These are phyloP conservation scores for Dipodascus geniculatus DNA, from an alignment of 805 yeast genomes.

Conservation along the genomic window DNA sequence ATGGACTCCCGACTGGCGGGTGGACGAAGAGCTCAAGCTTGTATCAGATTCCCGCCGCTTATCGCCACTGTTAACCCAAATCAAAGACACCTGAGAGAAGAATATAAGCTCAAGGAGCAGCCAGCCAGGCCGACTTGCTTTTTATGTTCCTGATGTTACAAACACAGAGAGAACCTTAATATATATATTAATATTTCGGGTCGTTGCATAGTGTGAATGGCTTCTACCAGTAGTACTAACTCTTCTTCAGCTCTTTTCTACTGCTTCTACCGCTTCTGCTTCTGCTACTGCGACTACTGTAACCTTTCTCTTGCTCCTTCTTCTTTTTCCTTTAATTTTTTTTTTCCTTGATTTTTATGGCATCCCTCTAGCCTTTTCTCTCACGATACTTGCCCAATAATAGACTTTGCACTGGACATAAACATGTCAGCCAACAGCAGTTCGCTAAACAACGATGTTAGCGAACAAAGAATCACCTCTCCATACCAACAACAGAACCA, in stretches of 20 bases:
- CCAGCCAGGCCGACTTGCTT: not conserved
- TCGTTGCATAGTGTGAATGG: not conserved
- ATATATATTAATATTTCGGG: not conserved
- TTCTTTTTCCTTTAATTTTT: not conserved
- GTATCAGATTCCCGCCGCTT: not conserved
- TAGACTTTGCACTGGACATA: no score
- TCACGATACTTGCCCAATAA: not conserved
- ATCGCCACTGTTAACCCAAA: not conserved
- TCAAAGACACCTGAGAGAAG: no score
- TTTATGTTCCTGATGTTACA: not conserved
- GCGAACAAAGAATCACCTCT: not conserved
- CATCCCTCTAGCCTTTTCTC: no score
- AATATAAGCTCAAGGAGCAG: not conserved
- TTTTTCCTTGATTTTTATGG: not conserved
- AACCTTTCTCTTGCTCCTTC: not conserved
- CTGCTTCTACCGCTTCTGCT: not conserved
- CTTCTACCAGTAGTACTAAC: not conserved
- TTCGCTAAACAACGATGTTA: not conserved
- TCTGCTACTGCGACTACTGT: not conserved
- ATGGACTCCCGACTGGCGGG: not conserved
- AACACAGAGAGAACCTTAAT: not conserved
- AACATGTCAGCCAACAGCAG: not conserved
- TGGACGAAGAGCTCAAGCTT: no score
- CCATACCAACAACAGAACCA: constrained; percentile 19
- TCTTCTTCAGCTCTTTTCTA: not conserved